Percentiles rank a stretch among this genome's conserved stretches.
Conservation (phyloP, 805 yeast genomes). For the Metschnikowia hibisci region DNA sequence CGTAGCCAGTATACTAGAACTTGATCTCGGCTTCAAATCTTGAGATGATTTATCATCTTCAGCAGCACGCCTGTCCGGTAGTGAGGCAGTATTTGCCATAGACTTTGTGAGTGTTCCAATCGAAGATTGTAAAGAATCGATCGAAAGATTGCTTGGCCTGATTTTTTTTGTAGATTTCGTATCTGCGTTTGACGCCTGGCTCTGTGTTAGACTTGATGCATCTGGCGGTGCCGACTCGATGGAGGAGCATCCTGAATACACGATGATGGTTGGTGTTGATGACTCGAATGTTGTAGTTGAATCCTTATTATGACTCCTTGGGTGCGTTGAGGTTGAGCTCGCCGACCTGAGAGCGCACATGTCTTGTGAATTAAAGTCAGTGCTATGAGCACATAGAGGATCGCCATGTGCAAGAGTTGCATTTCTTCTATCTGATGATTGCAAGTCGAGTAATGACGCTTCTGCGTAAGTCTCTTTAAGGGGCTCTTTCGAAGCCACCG, state of each 20-base stretch:
- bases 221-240: not conserved
- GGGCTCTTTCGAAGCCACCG: not conserved
- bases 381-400: no score
- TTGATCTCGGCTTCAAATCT: not conserved
- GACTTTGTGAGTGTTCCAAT: no score
- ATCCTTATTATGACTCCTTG: no score
- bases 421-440: no score
- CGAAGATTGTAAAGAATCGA: no score
- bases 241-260: not conserved
- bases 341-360: no score
- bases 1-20: not conserved
- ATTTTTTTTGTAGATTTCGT: not conserved
- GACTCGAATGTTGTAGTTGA: not conserved
- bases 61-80: not conserved
- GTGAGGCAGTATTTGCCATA: no score
- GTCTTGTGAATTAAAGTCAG: no score
- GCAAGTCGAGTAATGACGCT: not conserved
- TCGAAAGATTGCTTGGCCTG: not conserved
- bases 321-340: no score
- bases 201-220: not conserved
- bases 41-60: not conserved
- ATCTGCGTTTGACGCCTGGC: not conserved
- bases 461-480: not conserved
- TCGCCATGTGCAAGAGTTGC: no score
- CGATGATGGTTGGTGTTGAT: constrained; percentile 1